phyloP scores from a whole-genome alignment of 441 rosid genomes.

The Cnidoscolus chayamansa region DNA sequence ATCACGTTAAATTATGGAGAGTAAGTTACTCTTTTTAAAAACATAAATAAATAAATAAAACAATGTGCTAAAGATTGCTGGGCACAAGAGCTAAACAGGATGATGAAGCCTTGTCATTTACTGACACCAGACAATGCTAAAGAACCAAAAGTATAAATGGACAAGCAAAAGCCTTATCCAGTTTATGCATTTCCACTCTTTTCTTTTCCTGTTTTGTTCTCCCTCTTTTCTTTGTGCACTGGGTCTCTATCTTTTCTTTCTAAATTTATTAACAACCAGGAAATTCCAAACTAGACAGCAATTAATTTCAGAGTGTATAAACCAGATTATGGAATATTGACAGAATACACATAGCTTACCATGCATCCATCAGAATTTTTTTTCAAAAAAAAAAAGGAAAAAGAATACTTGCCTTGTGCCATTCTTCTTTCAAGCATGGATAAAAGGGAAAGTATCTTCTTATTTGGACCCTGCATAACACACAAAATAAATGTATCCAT shows the following conservation, averaged over 20 bases:
- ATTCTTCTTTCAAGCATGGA: conserved; percentile 77
- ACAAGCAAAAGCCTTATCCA: background rate
- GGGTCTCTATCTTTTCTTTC: background rate
- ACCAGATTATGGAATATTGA: background rate
- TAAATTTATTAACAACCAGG: background rate
- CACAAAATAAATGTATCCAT: conserved; percentile 17
- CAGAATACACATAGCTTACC: no score
- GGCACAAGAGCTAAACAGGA: background rate
- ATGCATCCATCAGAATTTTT: background rate
- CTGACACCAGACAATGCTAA: background rate
- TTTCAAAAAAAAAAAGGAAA: background rate
- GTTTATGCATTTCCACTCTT: background rate
- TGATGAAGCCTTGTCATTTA: background rate
- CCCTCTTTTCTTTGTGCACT: background rate
- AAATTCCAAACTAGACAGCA: background rate
- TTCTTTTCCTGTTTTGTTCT: no score
- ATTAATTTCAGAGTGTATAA: background rate
- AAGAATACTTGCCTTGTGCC: conserved; percentile 56
- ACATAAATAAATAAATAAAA: no score
- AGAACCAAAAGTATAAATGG: background rate
- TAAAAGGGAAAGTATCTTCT: conserved; percentile 59
- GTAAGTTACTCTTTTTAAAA: no score
- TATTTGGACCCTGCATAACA: conserved; percentile 54
- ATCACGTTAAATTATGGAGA: background rate
- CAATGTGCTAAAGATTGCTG: background rate